phyloP scores from a whole-genome alignment of 148 eudicot species.

The Cornus kousa region DNA sequence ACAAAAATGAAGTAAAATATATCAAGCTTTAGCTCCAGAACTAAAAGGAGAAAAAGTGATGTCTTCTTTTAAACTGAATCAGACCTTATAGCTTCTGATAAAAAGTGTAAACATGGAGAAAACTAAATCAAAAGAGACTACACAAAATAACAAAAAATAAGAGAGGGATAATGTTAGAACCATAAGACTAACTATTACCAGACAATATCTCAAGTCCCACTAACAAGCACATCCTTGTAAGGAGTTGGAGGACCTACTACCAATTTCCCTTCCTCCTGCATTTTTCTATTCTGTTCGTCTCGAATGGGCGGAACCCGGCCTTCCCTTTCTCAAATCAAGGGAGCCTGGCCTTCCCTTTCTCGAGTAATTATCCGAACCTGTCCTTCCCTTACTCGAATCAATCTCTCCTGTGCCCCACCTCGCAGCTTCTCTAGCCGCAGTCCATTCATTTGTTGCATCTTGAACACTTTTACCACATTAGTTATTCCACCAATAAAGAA shows the following conservation, averaged over 20 bases:
- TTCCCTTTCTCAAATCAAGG: slow-evolving; percentile 41
- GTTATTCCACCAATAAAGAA: slow-evolving; percentile 69
- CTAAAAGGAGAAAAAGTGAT: too few relatives aligned
- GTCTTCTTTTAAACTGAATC: too few relatives aligned
- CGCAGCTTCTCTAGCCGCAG: slow-evolving; percentile 77
- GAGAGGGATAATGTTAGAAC: background rate
- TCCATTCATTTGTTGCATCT: slow-evolving; percentile 66
- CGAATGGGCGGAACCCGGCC: slow-evolving; percentile 34
- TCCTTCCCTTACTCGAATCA: slow-evolving; percentile 57
- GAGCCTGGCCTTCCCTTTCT: slow-evolving; percentile 6
- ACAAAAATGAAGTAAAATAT: too few relatives aligned
- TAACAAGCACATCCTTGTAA: slow-evolving; percentile 68
- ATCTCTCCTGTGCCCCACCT: slow-evolving; percentile 82
- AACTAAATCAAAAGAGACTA: too few relatives aligned
- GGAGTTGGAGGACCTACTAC: slow-evolving; percentile 30
- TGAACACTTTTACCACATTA: slow-evolving; percentile 77
- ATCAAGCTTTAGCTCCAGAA: too few relatives aligned
- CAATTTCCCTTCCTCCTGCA: background rate
- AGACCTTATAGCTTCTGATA: too few relatives aligned
- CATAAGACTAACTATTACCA: background rate
- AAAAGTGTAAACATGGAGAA: background rate
- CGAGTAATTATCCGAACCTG: slow-evolving; percentile 3
- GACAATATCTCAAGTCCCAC: slow-evolving; percentile 31
- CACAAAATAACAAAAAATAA: background rate
- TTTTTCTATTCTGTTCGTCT: slow-evolving; percentile 26